Evolutionary conservation across 805 yeast species (phyloP), one percentile per base, ranked within the genome.

Genomic region (Metschnikowia gelsemii): DNA sequence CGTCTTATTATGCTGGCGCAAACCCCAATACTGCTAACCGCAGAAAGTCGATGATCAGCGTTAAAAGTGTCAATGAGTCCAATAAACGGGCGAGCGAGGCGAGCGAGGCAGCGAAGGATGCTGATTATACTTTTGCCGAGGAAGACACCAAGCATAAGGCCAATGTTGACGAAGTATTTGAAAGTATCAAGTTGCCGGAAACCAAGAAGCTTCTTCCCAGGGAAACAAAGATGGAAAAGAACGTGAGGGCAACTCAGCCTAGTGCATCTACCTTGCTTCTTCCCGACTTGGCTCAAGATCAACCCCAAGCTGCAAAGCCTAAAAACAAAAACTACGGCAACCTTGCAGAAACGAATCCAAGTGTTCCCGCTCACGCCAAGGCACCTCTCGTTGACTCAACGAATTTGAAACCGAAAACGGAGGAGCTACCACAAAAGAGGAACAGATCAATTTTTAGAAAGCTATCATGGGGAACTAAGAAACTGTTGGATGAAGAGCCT

Each of bases 181-280:
- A 73, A 46, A 64, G 64, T 40, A 65, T 74, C 46, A 70, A 72
- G 50, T 57, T 78, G 43, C 83, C 82, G 6, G 73, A 73, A 29
- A 68, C 69, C 66, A 44, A 56, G 40, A 8, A 35, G 13, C 21
- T 17, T 28, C 17, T 13, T 11, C 19, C 21, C 12, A 31, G 26
- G 26, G 13, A 17, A 19, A n/a, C 3, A 7, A 14, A 31, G 17
- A 40, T 35, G 11, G 40, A 42, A 9, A 22, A 40, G 6, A 35
- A 39, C 2, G 48, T 31, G 5, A 44, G 43, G 20, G 47, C 50
- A 2, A 16, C 39, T 55, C 52, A 58, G 38, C 71, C 72, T 3
- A 57, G 61, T 42, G 63, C 69, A 1, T 62, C 62, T 20, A 54
- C 64, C 5, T 63, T 66, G 70, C 58, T 64, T 38, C 49, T 66